Base-by-base conservation (phyloP, 1,139 yeast genomes). In the Nakaseomyces sp. region DNA sequence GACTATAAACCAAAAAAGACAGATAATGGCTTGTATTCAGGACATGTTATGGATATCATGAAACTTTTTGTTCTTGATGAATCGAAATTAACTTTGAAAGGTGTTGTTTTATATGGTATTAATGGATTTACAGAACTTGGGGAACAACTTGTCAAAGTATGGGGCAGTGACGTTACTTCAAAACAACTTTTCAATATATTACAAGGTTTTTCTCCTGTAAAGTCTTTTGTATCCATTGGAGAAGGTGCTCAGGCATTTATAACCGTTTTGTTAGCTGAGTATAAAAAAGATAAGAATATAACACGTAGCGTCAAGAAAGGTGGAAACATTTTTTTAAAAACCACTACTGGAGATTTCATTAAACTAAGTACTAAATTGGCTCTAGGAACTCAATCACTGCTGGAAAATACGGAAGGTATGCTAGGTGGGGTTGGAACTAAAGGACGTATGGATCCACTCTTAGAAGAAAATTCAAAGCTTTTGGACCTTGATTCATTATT, bases 1-100 rank as follows among this genome's bases (percentile, higher is more conserved):
- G 98, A 91, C 62, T 93, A 91, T 63, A 89, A 88, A 59, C 98
- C 98, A 0, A 89, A 88, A 57, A 84, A 79, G 52, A 73, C 87
- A 19, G 18, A 18, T 16, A 95, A 89, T 59, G 38, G 28, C 5
- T 13, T 35, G 18, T 85, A 84, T 58, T 82, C 95, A 0, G 96
- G 96, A 0, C 87, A 81, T 50, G 76, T 91, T 1, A 79, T 84
- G 3, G 96, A 89, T 61, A 75, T 91, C 47, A 80, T 87, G 74
- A 91, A 91, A 59, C 76, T 93, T 49, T 88, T 93, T 61, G 81
- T 82, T 9, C 70, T 93, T 20, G 96, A 91, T 57, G 96, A 88
- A 24, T 83, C 96, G 0, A 78, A 76, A 37, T 72, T 91, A 56
- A 70, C 73, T 0, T 65, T 93, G 49, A 76, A 76, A 46, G 73